phyloP scores from a whole-genome alignment of 1,284 basidiomycete genomes.

The Naganishia liquefaciens region DNA sequence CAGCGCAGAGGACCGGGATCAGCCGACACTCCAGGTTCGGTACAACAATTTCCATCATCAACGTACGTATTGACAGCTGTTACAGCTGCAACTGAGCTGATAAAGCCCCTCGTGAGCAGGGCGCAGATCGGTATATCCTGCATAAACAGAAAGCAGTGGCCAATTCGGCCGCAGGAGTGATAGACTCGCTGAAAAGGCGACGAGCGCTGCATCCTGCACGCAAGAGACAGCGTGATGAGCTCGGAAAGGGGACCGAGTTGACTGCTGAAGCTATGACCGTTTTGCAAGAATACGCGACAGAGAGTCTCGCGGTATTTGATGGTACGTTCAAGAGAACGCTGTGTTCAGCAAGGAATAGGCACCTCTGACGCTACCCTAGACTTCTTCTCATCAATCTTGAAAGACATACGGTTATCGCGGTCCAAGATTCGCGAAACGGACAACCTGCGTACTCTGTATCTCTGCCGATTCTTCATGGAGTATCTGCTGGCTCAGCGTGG shows the following conservation, averaged over 20 bases:
- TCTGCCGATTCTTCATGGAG: slow-evolving; percentile 84
- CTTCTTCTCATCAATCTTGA: slow-evolving; percentile 78
- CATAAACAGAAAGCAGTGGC: slow-evolving; percentile 80
- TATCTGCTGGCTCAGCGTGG: slow-evolving; percentile 68
- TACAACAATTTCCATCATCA: slow-evolving; percentile 79
- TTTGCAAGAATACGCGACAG: slow-evolving; percentile 67
- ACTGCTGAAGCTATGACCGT: slow-evolving; percentile 66
- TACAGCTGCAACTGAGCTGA: background rate
- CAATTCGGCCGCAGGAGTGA: slow-evolving; percentile 68
- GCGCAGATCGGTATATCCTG: slow-evolving; percentile 61
- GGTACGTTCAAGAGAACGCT: background rate
- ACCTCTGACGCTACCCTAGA: slow-evolving; percentile 56
- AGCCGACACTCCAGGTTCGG: slow-evolving; percentile 91
- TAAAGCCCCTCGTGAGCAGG: slow-evolving; percentile 38
- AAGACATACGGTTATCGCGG: slow-evolving; percentile 87
- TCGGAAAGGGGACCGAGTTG: slow-evolving; percentile 57
- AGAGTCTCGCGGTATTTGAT: slow-evolving; percentile 64
- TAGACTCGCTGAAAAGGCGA: slow-evolving; percentile 76
- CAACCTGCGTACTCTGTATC: slow-evolving; percentile 76
- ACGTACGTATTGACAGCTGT: slow-evolving; percentile 51
- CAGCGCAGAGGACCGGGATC: slow-evolving; percentile 55
- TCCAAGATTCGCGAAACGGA: slow-evolving; percentile 87
- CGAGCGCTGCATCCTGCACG: slow-evolving; percentile 64
- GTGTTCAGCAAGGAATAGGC: background rate
- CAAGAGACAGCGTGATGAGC: slow-evolving; percentile 57